Evolutionary conservation across 2,329 filamentous ascomycete species (phyloP), one percentile per base, ranked within the genome.

Genomic region (Monilinia aucupariae): DNA sequence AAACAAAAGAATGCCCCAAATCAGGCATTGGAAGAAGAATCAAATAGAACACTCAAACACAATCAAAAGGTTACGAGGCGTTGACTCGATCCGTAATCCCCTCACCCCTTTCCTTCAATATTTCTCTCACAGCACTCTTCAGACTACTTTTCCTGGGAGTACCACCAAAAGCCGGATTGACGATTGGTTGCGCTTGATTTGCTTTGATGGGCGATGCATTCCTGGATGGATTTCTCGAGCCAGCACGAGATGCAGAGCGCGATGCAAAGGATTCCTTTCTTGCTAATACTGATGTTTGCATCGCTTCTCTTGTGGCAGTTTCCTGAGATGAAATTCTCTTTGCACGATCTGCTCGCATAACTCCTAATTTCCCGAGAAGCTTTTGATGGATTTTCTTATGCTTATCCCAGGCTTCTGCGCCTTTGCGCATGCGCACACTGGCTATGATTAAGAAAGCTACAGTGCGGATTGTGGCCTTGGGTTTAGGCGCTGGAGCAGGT

Each of bases 381-480:
- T 60, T 60, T 6, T 74, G 69, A 41, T 74, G 78, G 50, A 84
- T 70, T 71, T 79, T 81, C 68, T 77, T 75, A 61, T 76, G 80
- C 52, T 75, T 77, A 3, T 77, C 77, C 83, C 83, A 85, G 12
- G 75, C 73, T 66, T 77, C 73, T 9, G 76, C 76, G 67, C 79
- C 71, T 65, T 74, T 80, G 70, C 77, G 75, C 79, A 85, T 84
- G 8, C 82, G 73, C 20, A 81, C 70, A 0, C 74, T 74, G 7
- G 82, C 82, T 3, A 82, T 74, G 13, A 85, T 74, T 62, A 78
- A 76, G 37, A 78, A 68, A 3, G 76, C 80, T 1, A 82, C 79
- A 7, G 78, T 76, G 61, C 78, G 77, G 58, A 85, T 72, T 4
- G 75, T 72, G 22, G 61, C 41, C 66, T 62, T 69, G 66, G 15